These are phyloP conservation scores for Boletus eberwhitei DNA, from an alignment of 768 basidiomycete genomes.

Conservation along the genomic window DNA sequence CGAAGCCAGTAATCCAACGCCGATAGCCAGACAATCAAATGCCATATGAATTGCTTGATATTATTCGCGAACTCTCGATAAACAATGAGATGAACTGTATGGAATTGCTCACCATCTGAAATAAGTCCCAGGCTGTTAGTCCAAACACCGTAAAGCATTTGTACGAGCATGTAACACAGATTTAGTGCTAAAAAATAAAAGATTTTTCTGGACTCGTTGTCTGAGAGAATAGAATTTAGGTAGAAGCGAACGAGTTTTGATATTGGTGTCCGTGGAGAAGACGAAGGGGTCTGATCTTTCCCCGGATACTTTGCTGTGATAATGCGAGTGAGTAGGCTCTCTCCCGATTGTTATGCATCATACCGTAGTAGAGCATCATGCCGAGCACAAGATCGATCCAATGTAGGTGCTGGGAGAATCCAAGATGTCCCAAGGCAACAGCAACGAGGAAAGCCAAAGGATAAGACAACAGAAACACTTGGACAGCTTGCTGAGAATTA, in stretches of 20 bases:
- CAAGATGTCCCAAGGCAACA: conserved; percentile 53
- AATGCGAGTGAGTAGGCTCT: conserved; percentile 6
- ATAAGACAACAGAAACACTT: conserved; percentile 59
- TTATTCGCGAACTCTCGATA: not conserved
- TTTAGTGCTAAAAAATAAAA: conserved; percentile 97
- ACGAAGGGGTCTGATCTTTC: conserved; percentile 40
- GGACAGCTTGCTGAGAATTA: conserved; percentile 49
- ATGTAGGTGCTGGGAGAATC: conserved; percentile 58
- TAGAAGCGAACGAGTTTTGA: conserved; percentile 62
- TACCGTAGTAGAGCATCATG: conserved; percentile 63
- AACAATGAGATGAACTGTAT: not conserved
- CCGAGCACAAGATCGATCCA: conserved; percentile 61
- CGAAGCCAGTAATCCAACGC: conserved; percentile 90
- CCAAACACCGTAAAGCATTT: conserved; percentile 97
- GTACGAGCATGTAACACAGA: conserved; percentile 92
- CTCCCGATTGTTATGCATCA: conserved; percentile 10
- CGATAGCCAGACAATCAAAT: conserved; percentile 97
- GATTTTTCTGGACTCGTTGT: conserved; percentile 90
- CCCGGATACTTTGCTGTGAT: conserved; percentile 51
- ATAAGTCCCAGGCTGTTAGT: conserved; percentile 96
- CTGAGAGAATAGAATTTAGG: conserved; percentile 86
- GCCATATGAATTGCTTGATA: conserved; percentile 97
- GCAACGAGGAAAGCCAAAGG: conserved; percentile 47
- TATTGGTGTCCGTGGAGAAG: conserved; percentile 48
- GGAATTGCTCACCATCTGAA: conserved; percentile 75